Base-by-base conservation (phyloP, 2,329 filamentous ascomycete species). In the Verticillium nonalfalfae region DNA sequence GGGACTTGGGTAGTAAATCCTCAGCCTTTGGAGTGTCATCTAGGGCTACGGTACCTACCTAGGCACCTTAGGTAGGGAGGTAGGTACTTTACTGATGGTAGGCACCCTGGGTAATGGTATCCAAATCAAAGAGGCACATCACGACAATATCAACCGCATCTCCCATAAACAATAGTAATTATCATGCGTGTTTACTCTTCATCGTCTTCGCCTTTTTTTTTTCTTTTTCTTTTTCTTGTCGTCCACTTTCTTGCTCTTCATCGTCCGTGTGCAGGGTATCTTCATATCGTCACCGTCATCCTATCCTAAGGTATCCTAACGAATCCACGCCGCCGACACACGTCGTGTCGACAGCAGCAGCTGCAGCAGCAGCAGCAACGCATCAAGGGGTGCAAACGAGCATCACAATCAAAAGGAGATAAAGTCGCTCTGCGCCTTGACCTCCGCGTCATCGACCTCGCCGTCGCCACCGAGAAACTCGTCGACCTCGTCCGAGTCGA, bases 401-500 rank as follows among this genome's bases (percentile, higher is more conserved):
- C 21, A 18, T 11, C 9, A 59, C 50, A 50, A 64, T 69, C 66
- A 79, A 59, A 79, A 70, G 57, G 71, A 69, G 71, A 89, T 83
- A 68, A 81, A 89, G 71, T 89, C 85, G 72, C 82, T 81, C 68
- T 84, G 79, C 67, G 81, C 78, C 61, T 81, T 77, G 71, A 87
- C 82, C 65, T 85, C 84, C 60, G 79, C 74, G 65, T 84, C 81
- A 59, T 81, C 78, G 61, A 75, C 78, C 61, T 83, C 81, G 63
- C 83, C 80, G 61, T 81, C 78, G 39, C 45, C 31, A 11, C 78
- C 78, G 64, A 88, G 80, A 68, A 87, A 86, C 72, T 89, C 86
- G 69, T 88, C 87, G 62, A 88, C 81, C 65, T 85, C 85, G 71
- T 93, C 90, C 60, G 90, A 93, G 75, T 93, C 90, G 69, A 91